A percentile compares a stretch with the other conserved stretches of the same genome.
These are phyloP conservation scores for Dictyostelium purpureum DNA, from an alignment of 78 protist genomes.

Conservation along the genomic window DNA sequence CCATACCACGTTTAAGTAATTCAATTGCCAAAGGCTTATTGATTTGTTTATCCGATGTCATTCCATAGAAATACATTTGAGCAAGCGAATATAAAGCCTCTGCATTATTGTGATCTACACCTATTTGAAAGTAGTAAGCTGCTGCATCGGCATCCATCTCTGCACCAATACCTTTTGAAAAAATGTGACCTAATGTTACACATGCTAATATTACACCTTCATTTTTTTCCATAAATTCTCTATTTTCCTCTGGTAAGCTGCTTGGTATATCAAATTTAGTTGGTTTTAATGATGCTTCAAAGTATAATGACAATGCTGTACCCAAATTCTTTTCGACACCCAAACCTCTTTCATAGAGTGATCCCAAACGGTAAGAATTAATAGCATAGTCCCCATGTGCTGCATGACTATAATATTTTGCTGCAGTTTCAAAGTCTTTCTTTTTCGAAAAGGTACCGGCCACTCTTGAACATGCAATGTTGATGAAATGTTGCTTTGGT, in stretches of 20 bases:
- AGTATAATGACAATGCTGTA: background rate
- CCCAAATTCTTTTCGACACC: conserved; percentile 4
- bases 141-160: background rate
- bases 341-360: conserved; percentile 2
- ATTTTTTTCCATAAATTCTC: background rate
- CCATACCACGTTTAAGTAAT: conserved; percentile 5
- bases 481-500: background rate
- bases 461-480: conserved; percentile 7
- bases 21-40: background rate
- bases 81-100: background rate
- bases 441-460: background rate
- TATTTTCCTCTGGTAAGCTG: background rate
- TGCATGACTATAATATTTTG: background rate
- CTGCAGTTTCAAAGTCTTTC: background rate
- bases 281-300: conserved; percentile 3
- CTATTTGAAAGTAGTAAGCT: background rate
- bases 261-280: conserved; percentile 1
- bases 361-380: background rate
- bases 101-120: background rate
- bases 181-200: background rate
- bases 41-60: background rate
- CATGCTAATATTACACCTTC: background rate
- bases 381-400: conserved; percentile 2
- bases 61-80: background rate
- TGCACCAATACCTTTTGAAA: conserved; percentile 9